These are phyloP conservation scores for Pseudozyma tsukubaensis DNA, from an alignment of 1,284 basidiomycete genomes.

Conservation along the genomic window DNA sequence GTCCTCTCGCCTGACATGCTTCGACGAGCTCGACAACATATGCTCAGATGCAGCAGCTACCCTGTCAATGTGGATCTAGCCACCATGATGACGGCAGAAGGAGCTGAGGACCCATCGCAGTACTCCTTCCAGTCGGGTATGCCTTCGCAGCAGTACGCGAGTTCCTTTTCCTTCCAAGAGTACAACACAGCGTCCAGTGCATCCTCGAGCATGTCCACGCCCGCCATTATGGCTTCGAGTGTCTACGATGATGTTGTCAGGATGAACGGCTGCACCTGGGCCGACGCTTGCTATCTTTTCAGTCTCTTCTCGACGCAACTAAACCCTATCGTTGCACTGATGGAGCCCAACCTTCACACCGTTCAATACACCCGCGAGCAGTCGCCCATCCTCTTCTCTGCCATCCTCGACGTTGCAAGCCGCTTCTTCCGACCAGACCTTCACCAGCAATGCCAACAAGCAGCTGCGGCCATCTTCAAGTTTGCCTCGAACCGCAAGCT, in stretches of 20 bases:
- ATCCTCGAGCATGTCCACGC: conserved; percentile 5
- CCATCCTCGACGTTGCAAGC: conserved; percentile 82
- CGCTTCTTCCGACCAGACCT: conserved; percentile 82
- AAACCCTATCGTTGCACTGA: conserved; percentile 58
- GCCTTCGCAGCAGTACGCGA: background rate
- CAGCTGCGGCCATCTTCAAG: conserved; percentile 75
- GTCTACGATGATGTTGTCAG: conserved; percentile 42
- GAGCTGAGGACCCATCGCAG: conserved; percentile 4
- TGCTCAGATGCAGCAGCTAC: conserved; percentile 37
- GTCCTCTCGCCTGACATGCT: conserved; percentile 27
- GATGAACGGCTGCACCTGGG: conserved; percentile 24
- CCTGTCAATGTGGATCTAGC: conserved; percentile 32
- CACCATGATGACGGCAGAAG: background rate
- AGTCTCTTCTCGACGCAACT: conserved; percentile 40
- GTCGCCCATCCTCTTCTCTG: conserved; percentile 83
- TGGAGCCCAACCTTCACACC: conserved; percentile 68
- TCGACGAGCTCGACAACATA: conserved; percentile 12
- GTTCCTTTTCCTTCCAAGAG: background rate
- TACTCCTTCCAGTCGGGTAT: background rate
- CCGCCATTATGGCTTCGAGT: conserved; percentile 13
- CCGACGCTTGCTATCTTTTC: conserved; percentile 40
- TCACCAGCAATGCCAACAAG: conserved; percentile 76
- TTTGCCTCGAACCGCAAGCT: conserved; percentile 80
- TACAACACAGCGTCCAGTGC: conserved; percentile 3
- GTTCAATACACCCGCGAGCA: conserved; percentile 76